Percentiles rank a stretch among this genome's conserved stretches.
These are phyloP conservation scores for Sporisorium sorghi DNA, from an alignment of 1,284 basidiomycete species.

Conservation along the genomic window DNA sequence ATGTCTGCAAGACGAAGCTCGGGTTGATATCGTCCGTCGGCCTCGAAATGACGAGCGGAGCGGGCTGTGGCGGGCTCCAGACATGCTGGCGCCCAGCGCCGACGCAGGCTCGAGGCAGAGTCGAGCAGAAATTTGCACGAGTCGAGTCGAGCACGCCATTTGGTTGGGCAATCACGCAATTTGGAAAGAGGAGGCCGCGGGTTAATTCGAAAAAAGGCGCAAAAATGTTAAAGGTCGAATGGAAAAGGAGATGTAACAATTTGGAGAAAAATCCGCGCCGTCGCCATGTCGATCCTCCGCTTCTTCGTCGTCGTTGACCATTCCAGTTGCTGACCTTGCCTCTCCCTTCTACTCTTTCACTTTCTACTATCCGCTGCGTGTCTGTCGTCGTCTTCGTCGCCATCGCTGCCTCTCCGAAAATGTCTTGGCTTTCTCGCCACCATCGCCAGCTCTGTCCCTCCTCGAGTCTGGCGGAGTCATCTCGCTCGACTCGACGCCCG, in stretches of 20 bases:
- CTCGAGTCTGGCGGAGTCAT: conserved; percentile 41
- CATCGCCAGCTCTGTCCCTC: conserved; percentile 27
- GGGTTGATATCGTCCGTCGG: conserved; percentile 6
- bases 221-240: neutral
- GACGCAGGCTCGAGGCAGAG: too few relatives aligned
- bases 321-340: conserved; percentile 1
- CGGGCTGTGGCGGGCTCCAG: conserved; percentile 35
- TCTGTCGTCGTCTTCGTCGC: neutral
- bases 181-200: conserved; percentile 19
- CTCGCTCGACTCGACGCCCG: conserved; percentile 30
- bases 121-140: neutral
- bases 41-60: conserved; percentile 5
- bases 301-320: neutral
- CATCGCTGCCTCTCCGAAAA: neutral
- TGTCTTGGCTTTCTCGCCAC: neutral
- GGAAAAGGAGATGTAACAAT: conserved; percentile 10
- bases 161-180: conserved; percentile 1
- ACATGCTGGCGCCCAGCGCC: conserved; percentile 24
- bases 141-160: conserved; percentile 25
- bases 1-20: neutral
- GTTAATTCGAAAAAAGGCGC: neutral
- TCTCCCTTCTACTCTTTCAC: neutral
- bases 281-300: conserved; percentile 7
- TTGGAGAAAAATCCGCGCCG: neutral
- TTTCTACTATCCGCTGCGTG: neutral